Base-by-base conservation (phyloP, 2,329 filamentous ascomycete species). In the Botrytis medusae region DNA sequence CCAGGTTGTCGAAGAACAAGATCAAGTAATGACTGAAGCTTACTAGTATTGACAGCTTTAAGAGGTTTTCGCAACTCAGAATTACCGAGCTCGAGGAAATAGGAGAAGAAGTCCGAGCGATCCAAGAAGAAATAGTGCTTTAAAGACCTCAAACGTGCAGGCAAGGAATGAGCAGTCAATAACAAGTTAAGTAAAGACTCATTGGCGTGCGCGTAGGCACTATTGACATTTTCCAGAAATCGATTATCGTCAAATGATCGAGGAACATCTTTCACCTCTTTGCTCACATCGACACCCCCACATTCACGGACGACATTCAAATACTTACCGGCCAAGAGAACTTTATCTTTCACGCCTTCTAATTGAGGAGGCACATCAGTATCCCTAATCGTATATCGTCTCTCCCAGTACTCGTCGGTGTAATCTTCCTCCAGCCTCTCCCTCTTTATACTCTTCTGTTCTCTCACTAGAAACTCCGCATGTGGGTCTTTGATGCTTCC, bases 121-220 rank as follows among this genome's bases (percentile, higher is more conserved):
- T 98, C 95, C 75, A 99, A 90, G 86, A 99, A 99, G 85, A 98
- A 99, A 84, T 99, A 99, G 83, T 99, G 96, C 82, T 99, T 99
- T 57, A 99, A 86, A 22, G 95, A 98, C 63, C 92, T 90, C 73
- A 99, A 87, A 54, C 96, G 90, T 42, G 93, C 92, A 0, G 95
- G 95, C 8, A 99, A 88, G 20, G 93, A 93, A 81, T 99, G 96
- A 10, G 96, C 96, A 0, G 95, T 98, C 59, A 99, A 87, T 4
- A 99, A 90, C 0, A 99, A 87, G 74, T 94, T 92, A 83, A 99
- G 91, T 34, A 99, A 87, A 12, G 95, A 97, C 73, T 95, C 92
- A 82, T 99, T 99, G 71, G 96, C 96, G 81, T 98, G 92, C 0
- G 95, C 94, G 79, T 99, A 99, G 4, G 96, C 96, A 71, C 89